phyloP scores from a whole-genome alignment of 2,329 filamentous ascomycete genomes.

The Aspergillus ibericus region DNA sequence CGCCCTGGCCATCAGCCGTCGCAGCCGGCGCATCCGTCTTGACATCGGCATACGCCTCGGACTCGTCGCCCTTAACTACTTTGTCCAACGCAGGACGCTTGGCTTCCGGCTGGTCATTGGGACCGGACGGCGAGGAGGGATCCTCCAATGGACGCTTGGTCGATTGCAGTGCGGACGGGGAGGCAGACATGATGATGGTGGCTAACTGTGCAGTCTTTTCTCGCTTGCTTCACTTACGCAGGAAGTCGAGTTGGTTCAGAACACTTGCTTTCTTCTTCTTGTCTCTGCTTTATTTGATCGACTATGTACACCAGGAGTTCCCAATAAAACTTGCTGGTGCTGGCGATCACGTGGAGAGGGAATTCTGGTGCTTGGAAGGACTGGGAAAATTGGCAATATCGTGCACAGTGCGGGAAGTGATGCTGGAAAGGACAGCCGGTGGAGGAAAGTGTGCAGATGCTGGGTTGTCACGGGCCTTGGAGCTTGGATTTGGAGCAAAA shows the following conservation, averaged over 20 bases:
- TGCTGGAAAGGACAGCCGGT: conserved; percentile 37
- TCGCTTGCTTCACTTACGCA: conserved; percentile 39
- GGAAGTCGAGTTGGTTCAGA: conserved; percentile 46
- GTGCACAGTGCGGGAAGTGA: conserved; percentile 37
- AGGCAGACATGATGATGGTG: conserved; percentile 68
- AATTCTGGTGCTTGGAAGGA: conserved; percentile 39
- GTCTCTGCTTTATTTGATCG: conserved; percentile 52
- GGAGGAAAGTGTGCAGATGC: conserved; percentile 27
- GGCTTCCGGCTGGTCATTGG: conserved; percentile 90
- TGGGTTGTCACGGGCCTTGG: conserved; percentile 26
- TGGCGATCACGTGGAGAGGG: conserved; percentile 44
- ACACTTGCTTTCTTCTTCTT: conserved; percentile 52
- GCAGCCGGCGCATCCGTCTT: conserved; percentile 20
- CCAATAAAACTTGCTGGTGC: conserved; percentile 93
- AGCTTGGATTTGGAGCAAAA: conserved; percentile 16
- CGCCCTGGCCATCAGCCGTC: conserved; percentile 53
- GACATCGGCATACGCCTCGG: conserved; percentile 32
- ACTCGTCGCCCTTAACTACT: conserved; percentile 66
- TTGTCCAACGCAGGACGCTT: conserved; percentile 97
- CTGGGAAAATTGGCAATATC: conserved; percentile 28
- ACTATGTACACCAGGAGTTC: conserved; percentile 84
- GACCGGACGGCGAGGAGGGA: conserved; percentile 87
- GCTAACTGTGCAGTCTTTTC: conserved; percentile 32
- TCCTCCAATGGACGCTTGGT: conserved; percentile 94
- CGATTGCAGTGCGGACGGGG: conserved; percentile 50